Evolutionary conservation across 1,284 basidiomycete genomes (phyloP).

Genomic region (Cutaneotrichosporon arboriforme): DNA sequence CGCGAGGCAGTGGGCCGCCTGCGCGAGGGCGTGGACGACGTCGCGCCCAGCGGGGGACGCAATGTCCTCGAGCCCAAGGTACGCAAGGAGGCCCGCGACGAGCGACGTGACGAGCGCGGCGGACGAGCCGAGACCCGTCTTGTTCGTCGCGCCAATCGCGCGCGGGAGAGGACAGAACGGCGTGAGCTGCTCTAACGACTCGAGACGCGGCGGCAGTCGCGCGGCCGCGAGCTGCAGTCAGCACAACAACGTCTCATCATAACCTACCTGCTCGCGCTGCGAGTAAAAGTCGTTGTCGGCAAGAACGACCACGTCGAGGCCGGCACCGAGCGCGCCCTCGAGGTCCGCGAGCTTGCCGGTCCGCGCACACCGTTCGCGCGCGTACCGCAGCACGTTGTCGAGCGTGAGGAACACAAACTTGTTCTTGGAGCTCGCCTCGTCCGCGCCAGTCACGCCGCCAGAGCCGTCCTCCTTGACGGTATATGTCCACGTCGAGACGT

Average conservation of each 20-base stretch:
- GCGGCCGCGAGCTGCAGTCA: constrained; percentile 57
- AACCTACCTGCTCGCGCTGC: constrained; percentile 70
- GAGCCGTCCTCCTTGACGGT: constrained; percentile 14
- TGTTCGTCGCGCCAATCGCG: constrained; percentile 75
- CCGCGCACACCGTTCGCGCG: constrained; percentile 55
- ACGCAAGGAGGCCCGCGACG: constrained; percentile 75
- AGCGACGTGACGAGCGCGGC: constrained; percentile 95
- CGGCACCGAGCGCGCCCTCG: constrained; percentile 15
- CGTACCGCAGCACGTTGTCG: constrained; percentile 66
- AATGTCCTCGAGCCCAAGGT: constrained; percentile 60
- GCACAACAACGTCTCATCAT: not conserved
- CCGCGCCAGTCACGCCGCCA: constrained; percentile 11
- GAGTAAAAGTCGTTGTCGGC: constrained; percentile 99
- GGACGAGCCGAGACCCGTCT: constrained; percentile 95
- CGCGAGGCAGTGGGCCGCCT: constrained; percentile 91
- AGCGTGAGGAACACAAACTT: constrained; percentile 89
- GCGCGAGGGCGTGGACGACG: constrained; percentile 86
- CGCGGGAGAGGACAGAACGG: constrained; percentile 72
- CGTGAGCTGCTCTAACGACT: constrained; percentile 60
- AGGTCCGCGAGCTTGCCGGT: constrained; percentile 46
- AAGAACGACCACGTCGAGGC: constrained; percentile 69
- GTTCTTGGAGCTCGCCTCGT: constrained; percentile 53
- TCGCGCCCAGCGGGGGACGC: constrained; percentile 30
- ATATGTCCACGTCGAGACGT: constrained; percentile 66
- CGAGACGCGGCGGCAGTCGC: constrained; percentile 53